Base-by-base conservation (phyloP, 164 flowering plant species). In the Liriodendron chinense region DNA sequence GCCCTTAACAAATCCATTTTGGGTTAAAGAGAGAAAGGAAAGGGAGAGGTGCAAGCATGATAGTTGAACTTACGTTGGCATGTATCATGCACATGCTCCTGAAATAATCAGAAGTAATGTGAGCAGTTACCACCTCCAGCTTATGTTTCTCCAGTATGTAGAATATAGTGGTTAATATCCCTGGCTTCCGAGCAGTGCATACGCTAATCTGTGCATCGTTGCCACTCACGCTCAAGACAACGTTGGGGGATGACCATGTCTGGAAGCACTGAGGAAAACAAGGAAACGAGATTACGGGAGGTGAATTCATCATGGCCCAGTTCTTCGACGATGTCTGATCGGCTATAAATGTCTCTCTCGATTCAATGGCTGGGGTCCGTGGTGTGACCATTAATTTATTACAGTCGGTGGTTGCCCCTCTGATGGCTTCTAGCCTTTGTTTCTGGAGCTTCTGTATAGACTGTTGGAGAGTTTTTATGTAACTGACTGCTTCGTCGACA, bases 401-500 rank as follows among this genome's bases (percentile, higher is more conserved):
- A 62, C 43, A 78, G 9, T 71, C 72, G 1, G 25, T 59, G 2
- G 76, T 50, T 0, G 78, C 71, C 0, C 81, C 76, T 48, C 85
- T 82, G 25, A 84, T 81, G 85, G 72, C 86, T 69, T 94, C 92
- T 22, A 75, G 83, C 86, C 84, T 93, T 71, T 82, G 82, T 23
- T 86, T 88, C 69, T 95, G 80, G 7, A 95, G 91, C 48, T 77
- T 86, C 23, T 86, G 85, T 63, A 92, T 84, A 1, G 86, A 79
- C 7, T 75, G 73, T 71, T 91, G 83, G 47, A 95, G 89, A 77
- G 79, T 81, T 83, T 83, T 84, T 61, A 93, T 93, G 86, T 90
- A 88, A 77, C 69, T 89, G 65, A 92, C 90, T 64, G 98, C 95
- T 86, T 93, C 97, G 77, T 93, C 97, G 3, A 95, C 98, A 43